Conservation (phyloP, 495 filamentous ascomycete genomes). For the Neurospora sp. region DNA sequence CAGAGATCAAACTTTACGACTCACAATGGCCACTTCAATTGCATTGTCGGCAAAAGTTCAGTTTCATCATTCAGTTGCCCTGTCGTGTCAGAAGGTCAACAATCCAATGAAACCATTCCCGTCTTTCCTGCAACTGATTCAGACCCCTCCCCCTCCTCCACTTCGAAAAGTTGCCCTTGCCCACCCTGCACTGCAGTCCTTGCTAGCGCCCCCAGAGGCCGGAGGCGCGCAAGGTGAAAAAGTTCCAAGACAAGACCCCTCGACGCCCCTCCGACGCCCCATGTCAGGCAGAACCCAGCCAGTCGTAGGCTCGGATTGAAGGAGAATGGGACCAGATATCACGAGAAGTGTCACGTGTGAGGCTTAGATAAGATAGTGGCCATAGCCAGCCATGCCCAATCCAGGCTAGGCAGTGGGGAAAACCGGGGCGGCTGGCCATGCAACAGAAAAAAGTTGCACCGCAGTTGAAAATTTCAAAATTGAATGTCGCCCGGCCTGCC, state of each 20-base stretch:
- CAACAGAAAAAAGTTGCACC: constrained; percentile 19
- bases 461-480: constrained; percentile 24
- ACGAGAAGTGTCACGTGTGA: background rate
- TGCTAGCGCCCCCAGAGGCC: background rate
- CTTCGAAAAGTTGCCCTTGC: background rate
- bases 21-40: background rate
- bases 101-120: background rate
- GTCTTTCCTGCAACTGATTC: background rate
- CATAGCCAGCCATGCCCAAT: background rate
- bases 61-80: background rate
- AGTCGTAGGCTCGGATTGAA: background rate
- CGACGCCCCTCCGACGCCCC: background rate
- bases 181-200: background rate
- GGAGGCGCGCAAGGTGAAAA: background rate
- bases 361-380: background rate
- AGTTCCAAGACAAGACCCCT: background rate
- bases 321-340: background rate
- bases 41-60: background rate
- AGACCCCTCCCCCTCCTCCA: background rate
- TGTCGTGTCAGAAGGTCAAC: background rate
- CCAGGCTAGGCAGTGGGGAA: background rate
- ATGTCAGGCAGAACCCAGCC: background rate
- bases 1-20: background rate
- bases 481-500: constrained; percentile 12
- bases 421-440: constrained; percentile 1